phyloP scores from a whole-genome alignment of 257 asterid species.

The Rauvolfia tetraphylla region DNA sequence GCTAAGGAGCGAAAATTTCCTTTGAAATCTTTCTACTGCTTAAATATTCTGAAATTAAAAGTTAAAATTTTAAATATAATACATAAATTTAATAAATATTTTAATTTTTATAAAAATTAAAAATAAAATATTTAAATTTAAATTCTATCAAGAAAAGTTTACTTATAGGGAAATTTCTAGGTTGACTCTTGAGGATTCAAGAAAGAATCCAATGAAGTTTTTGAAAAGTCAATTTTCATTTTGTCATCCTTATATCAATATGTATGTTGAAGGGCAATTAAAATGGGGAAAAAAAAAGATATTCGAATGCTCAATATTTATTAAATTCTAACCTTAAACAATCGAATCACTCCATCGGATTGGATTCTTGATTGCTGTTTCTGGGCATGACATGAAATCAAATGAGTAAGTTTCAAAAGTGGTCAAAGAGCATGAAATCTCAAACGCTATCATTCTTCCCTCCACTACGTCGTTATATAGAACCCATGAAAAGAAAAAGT shows the following conservation, averaged over 20 bases:
- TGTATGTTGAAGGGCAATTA: not conserved
- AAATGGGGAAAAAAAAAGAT: not conserved
- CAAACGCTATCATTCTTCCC: slow-evolving; percentile 10
- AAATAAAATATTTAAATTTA: no score
- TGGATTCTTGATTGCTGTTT: not conserved
- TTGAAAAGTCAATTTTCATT: not conserved
- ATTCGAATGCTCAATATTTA: no score
- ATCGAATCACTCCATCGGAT: not conserved
- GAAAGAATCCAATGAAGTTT: not conserved
- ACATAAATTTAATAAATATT: no score
- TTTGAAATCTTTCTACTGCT: no score
- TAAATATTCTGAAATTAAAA: no score
- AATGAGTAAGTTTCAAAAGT: not conserved
- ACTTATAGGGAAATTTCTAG: no score
- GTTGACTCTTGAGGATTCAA: not conserved
- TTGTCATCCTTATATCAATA: not conserved
- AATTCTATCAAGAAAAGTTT: no score
- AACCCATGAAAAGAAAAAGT: slow-evolving; percentile 29
- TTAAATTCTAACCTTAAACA: not conserved
- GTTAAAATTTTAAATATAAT: no score
- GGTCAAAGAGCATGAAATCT: not conserved
- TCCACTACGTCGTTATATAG: slow-evolving; percentile 50
- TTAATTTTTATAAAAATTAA: no score
- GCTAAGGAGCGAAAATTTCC: not conserved
- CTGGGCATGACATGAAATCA: not conserved